Base-by-base conservation (phyloP, 192 early-diverging fungal species). In the Helicostylum pulchrum region DNA sequence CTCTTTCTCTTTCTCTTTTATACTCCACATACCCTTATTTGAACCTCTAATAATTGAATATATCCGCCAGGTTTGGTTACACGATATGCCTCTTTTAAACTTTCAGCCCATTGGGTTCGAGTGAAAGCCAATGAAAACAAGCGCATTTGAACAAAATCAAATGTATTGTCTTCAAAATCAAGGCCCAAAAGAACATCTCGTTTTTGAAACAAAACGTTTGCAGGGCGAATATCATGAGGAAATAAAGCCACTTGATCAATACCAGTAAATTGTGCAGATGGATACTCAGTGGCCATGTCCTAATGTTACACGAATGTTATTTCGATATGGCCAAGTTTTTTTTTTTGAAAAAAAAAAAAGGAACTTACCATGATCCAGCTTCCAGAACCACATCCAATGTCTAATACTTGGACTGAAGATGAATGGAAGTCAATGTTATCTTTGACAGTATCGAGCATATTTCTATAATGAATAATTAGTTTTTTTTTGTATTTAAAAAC, bases 81-180 rank as follows among this genome's bases (percentile, higher is more conserved):
- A 43, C 69, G 54, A n/a, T 65, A 65, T 10, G 31, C 17, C 39
- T 71, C 69, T 21, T 39, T 66, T 42, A 71, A 23, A 21, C 48
- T 44, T 15, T 43, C 9, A 2, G 36, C 42, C 69, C 69, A 71
- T 60, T 60, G 62, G 20, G 34, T 39, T 15, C 15, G 30, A 43
- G 58, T 50, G 20, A 71, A 46, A 4, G 42, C 63, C 9, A 65
- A 61, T 11, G 48, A 53, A 46, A 71, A 59, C 6, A 59, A 21
- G 26, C 69, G n/a, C 62, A 71, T 65, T 17, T 71, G 69, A 26
- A 71, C 69, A 44, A 71, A 60, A 17, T 71, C 69, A 61, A 71
- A 71, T 36, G 51, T 60, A 52, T 71, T 53, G 17, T 71, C 69
- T 32, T 59, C 15, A 44, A 60, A 64, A 14, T 44, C 30, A 20